Conservation (phyloP, 2,329 filamentous ascomycete genomes). For the Cordyceps sp. region DNA sequence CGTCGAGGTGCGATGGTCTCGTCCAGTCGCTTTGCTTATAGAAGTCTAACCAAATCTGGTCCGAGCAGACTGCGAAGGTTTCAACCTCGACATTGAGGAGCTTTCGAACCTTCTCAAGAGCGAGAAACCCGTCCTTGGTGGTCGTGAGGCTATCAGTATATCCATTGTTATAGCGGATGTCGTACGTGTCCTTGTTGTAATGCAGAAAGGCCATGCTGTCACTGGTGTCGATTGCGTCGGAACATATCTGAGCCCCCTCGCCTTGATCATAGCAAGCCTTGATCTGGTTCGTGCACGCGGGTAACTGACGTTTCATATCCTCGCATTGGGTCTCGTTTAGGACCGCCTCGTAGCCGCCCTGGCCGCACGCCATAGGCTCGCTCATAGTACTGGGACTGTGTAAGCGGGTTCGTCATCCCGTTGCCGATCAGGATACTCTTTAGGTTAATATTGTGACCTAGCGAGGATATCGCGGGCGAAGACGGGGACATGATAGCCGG, state of each 20-base stretch:
- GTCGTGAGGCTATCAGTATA: too few species aligned
- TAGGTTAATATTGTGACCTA: constrained; percentile 89
- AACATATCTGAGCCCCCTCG: constrained; percentile 62
- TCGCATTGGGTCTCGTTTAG: constrained; percentile 60
- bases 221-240: constrained; percentile 82
- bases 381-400: constrained; percentile 77
- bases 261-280: constrained; percentile 61
- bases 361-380: constrained; percentile 89
- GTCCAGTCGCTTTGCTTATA: constrained; percentile 70
- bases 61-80: constrained; percentile 57
- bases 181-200: constrained; percentile 85
- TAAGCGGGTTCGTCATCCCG: constrained; percentile 80
- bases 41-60: background rate
- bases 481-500: constrained; percentile 87
- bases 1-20: constrained; percentile 83
- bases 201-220: too few species aligned
- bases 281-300: constrained; percentile 77
- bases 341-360: constrained; percentile 82
- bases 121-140: too few species aligned
- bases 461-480: constrained; percentile 81
- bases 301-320: constrained; percentile 80
- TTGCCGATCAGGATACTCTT: constrained; percentile 92
- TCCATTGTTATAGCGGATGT: constrained; percentile 79
- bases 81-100: constrained; percentile 69
- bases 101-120: background rate